Percentiles rank a stretch among this genome's conserved stretches.
phyloP scores from a whole-genome alignment of 164 flowering plant genomes.

The Vitis riparia region DNA sequence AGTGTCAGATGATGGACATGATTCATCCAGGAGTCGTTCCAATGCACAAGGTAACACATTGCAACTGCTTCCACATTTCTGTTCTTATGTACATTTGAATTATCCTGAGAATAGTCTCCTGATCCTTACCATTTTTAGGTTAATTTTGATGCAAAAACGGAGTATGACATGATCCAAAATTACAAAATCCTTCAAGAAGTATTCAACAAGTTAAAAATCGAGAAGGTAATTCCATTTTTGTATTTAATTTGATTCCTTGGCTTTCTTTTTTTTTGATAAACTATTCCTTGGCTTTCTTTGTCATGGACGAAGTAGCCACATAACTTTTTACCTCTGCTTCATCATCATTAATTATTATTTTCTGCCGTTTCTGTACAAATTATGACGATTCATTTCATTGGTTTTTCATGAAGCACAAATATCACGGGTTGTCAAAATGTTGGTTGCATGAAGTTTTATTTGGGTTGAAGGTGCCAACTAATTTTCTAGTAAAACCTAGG shows the following conservation, averaged over 20 bases:
- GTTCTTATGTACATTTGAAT: neutral
- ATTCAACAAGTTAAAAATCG: slow-evolving; percentile 77
- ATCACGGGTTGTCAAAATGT: too few relatives aligned
- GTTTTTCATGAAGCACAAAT: too few relatives aligned
- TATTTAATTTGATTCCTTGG: neutral
- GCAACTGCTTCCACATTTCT: neutral
- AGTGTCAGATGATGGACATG: slow-evolving; percentile 94
- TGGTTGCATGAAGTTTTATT: too few relatives aligned
- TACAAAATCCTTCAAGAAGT: slow-evolving; percentile 91
- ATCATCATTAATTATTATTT: too few relatives aligned
- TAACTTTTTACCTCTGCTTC: neutral
- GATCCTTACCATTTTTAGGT: slow-evolving; percentile 41
- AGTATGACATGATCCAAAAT: slow-evolving; percentile 94
- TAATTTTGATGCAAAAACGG: slow-evolving; percentile 85
- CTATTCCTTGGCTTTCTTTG: neutral
- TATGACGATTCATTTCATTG: too few relatives aligned
- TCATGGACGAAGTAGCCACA: neutral
- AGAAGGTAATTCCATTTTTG: slow-evolving; percentile 50
- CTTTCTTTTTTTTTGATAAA: neutral
- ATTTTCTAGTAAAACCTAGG: too few relatives aligned
- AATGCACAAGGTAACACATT: slow-evolving; percentile 76
- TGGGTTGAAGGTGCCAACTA: too few relatives aligned
- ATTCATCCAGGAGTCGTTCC: slow-evolving; percentile 87
- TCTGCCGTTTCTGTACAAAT: too few relatives aligned
- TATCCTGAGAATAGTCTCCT: neutral